Evolutionary conservation across 2,329 filamentous ascomycete species (phyloP).

Genomic region (Penicillium sp.): DNA sequence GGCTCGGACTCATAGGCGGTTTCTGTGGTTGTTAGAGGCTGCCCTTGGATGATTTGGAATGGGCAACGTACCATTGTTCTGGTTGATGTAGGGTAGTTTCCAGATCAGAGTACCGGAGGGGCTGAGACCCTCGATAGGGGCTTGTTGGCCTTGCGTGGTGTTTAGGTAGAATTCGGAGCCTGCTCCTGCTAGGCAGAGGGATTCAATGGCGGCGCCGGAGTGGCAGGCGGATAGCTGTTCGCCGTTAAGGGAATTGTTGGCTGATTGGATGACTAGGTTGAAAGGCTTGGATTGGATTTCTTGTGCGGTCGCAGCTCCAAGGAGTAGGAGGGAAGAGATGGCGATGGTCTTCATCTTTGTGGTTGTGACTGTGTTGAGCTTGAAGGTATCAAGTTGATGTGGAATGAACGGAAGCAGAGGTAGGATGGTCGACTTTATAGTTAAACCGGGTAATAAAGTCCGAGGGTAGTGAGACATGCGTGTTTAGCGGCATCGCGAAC

Average conservation of each 20-base stretch:
- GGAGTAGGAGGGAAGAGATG: conserved; percentile 8
- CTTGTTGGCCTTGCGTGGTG: conserved; percentile 26
- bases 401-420: background rate
- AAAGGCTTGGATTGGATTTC: conserved; percentile 44
- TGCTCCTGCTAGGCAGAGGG: conserved; percentile 37
- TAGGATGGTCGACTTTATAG: conserved; percentile 1
- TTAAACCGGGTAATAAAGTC: background rate
- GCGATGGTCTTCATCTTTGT: conserved; percentile 11
- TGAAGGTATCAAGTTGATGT: background rate
- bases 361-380: background rate
- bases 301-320: conserved; percentile 11
- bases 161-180: conserved; percentile 29
- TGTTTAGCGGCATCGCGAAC: conserved; percentile 7
- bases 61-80: background rate
- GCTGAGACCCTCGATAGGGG: conserved; percentile 9
- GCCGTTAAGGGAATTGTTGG: conserved; percentile 38
- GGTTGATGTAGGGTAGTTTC: conserved; percentile 6
- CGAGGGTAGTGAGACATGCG: conserved; percentile 10
- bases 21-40: background rate
- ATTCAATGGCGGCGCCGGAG: conserved; percentile 48
- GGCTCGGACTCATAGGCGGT: conserved; percentile 32
- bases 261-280: conserved; percentile 39
- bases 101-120: conserved; percentile 8
- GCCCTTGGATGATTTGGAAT: too few species aligned
- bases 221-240: conserved; percentile 43